Percentiles rank a stretch among this genome's conserved stretches.
phyloP scores from a whole-genome alignment of 2,329 filamentous ascomycete genomes.

The Diaporthe australafricana region DNA sequence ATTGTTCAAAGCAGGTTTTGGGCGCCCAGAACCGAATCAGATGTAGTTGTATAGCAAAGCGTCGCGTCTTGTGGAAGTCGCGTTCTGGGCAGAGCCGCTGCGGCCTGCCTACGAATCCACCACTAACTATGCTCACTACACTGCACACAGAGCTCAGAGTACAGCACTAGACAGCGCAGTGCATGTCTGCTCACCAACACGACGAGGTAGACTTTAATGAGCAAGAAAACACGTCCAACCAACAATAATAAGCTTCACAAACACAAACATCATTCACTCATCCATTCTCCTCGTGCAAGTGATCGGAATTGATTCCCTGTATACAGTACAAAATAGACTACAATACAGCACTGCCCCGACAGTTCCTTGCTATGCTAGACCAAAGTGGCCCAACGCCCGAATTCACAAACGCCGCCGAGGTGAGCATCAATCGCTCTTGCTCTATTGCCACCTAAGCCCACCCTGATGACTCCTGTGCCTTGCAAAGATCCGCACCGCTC shows the following conservation, averaged over 20 bases:
- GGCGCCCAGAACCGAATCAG: neutral
- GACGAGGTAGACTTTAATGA: neutral
- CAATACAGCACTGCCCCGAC: neutral
- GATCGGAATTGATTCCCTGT: neutral
- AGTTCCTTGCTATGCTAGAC: neutral
- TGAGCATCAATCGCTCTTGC: constrained; percentile 17
- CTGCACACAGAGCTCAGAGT: neutral
- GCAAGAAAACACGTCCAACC: neutral
- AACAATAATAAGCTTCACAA: neutral
- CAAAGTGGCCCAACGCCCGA: neutral
- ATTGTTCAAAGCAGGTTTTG: neutral
- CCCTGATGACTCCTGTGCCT: constrained; percentile 19
- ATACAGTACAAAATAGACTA: neutral
- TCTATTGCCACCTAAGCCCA: neutral
- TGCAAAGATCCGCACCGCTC: constrained; percentile 13
- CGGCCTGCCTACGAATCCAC: too few species aligned
- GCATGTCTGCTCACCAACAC: neutral
- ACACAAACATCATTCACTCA: neutral
- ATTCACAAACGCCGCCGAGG: neutral
- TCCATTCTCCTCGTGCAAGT: neutral
- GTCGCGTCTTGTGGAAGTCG: constrained; percentile 1
- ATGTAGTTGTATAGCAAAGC: neutral
- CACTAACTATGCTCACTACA: too few species aligned
- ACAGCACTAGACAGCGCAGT: constrained; percentile 11
- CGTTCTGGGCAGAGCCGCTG: neutral